phyloP scores from a whole-genome alignment of 2,329 filamentous ascomycete species.

The Gyromitra esculenta region DNA sequence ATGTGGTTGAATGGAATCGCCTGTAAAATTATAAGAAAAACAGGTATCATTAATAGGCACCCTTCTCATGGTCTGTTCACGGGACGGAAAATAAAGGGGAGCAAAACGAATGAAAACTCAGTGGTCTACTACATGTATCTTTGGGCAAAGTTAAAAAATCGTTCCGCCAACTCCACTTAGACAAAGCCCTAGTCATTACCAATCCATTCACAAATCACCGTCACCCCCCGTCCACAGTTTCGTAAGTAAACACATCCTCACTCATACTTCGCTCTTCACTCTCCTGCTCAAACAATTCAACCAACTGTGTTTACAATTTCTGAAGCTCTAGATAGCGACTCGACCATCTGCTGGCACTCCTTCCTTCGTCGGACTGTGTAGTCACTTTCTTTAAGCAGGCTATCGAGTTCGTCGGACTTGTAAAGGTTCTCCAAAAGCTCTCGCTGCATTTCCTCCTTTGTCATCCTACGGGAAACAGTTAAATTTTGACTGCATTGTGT shows the following conservation, averaged over 20 bases:
- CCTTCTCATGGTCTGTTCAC: slow-evolving; percentile 29
- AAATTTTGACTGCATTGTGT: not conserved
- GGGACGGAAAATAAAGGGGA: slow-evolving; percentile 31
- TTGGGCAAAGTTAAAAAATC: slow-evolving; percentile 47
- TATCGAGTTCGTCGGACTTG: slow-evolving; percentile 86
- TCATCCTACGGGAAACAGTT: slow-evolving; percentile 69
- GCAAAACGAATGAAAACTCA: slow-evolving; percentile 39
- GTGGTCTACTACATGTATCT: slow-evolving; percentile 44
- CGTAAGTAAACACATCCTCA: slow-evolving; percentile 22
- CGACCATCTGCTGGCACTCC: slow-evolving; percentile 99
- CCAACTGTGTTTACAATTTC: slow-evolving; percentile 82
- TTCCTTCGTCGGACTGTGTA: slow-evolving; percentile 94
- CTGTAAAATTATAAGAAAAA: slow-evolving; percentile 34
- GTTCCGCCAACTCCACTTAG: slow-evolving; percentile 42
- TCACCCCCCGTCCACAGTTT: slow-evolving; percentile 10
- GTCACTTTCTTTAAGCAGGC: slow-evolving; percentile 96
- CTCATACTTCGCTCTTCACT: slow-evolving; percentile 6
- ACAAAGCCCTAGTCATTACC: slow-evolving; percentile 44
- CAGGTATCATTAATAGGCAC: slow-evolving; percentile 51
- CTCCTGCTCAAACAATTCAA: slow-evolving; percentile 31
- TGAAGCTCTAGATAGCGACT: slow-evolving; percentile 85
- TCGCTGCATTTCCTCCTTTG: slow-evolving; percentile 98
- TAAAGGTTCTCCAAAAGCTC: slow-evolving; percentile 99
- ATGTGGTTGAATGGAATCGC: not conserved
- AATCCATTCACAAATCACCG: slow-evolving; percentile 38